These are phyloP conservation scores for Rhodotorula sp. DNA, from an alignment of 1,284 basidiomycete genomes.

Conservation along the genomic window DNA sequence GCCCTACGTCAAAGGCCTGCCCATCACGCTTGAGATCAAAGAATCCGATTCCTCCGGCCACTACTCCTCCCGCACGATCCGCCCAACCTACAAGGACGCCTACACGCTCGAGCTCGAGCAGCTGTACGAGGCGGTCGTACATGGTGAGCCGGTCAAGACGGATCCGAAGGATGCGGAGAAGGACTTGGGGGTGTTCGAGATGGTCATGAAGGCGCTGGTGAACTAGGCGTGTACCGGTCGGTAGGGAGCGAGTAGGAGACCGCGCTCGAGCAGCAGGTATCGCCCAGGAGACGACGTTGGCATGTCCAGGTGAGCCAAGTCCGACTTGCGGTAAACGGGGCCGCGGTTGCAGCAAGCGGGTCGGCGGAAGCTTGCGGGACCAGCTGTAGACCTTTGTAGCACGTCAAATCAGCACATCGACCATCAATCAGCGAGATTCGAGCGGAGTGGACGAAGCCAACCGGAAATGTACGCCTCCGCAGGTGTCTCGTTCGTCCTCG, in stretches of 20 bases:
- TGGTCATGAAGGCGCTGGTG: conserved; percentile 46
- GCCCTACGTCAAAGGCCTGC: conserved; percentile 51
- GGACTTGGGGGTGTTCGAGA: conserved; percentile 48
- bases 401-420: no score
- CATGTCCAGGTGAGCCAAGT: no score
- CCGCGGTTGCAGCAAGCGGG: no score
- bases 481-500: background rate
- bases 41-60: conserved; percentile 46
- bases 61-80: conserved; percentile 44
- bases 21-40: conserved; percentile 49
- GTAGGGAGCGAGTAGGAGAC: no score
- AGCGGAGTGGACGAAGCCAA: background rate
- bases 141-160: conserved; percentile 46
- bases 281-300: no score
- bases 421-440: background rate
- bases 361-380: no score
- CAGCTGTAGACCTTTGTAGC: no score
- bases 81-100: conserved; percentile 51
- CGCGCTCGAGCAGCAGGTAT: no score
- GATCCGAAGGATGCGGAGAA: conserved; percentile 47
- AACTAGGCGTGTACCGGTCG: conserved; percentile 2
- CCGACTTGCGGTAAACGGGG: no score
- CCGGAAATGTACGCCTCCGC: background rate
- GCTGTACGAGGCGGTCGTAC: conserved; percentile 46
- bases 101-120: conserved; percentile 49